phyloP scores from a whole-genome alignment of 306 rosid species.

The Betula pendula region DNA sequence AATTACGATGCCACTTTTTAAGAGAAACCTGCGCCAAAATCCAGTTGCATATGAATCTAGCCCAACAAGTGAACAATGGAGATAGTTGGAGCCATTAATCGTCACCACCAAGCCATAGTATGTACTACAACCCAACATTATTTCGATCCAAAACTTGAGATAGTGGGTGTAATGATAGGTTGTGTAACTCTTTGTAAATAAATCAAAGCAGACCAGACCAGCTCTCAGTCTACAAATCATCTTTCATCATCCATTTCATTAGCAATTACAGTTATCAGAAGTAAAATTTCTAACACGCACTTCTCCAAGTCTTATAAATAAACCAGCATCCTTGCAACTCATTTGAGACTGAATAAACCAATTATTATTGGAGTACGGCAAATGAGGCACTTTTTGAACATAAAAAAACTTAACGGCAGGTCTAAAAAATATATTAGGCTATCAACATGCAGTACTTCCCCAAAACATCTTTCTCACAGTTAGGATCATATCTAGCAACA shows the following conservation, averaged over 20 bases:
- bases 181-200: not conserved
- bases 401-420: not conserved
- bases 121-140: not conserved
- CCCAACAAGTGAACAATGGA: not conserved
- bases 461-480: conserved; percentile 13
- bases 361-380: not conserved
- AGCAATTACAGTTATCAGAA: not conserved
- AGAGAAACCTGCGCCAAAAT: not conserved
- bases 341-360: not conserved
- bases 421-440: not conserved
- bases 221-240: not conserved
- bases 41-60: not conserved
- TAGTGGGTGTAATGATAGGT: not conserved
- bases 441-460: conserved; percentile 13
- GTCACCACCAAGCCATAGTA: not conserved
- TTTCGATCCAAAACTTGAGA: too few species aligned
- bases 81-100: not conserved
- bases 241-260: not conserved
- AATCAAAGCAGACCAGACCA: not conserved
- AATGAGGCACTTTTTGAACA: not conserved
- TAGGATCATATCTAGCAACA: conserved; percentile 1
- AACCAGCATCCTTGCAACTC: not conserved
- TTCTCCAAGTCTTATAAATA: not conserved
- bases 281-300: not conserved
- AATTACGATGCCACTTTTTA: not conserved